Evolutionary conservation across 2,329 filamentous ascomycete species (phyloP).

Genomic region (Fusarium equiseti): DNA sequence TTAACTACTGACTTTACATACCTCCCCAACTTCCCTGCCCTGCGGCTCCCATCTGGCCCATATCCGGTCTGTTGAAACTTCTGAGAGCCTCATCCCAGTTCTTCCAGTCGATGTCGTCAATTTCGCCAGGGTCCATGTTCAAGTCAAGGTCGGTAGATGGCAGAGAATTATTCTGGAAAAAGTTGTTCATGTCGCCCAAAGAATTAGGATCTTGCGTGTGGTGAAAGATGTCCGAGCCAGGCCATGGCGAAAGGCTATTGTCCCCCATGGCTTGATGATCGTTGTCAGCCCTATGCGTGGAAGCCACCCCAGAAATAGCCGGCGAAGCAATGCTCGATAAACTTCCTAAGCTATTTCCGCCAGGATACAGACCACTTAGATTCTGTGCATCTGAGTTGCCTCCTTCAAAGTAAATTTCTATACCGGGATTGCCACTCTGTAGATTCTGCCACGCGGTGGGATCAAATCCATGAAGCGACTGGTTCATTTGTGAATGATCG

Average conservation of each 20-base stretch:
- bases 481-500: neutral
- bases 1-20: conserved; percentile 11
- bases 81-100: conserved; percentile 37
- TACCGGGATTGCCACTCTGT: conserved; percentile 15
- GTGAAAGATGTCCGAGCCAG: conserved; percentile 17
- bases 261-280: neutral
- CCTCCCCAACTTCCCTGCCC: conserved; percentile 36
- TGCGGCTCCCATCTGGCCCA: conserved; percentile 4
- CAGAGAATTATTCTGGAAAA: conserved; percentile 10
- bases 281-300: conserved; percentile 6
- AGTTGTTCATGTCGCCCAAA: conserved; percentile 8
- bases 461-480: neutral
- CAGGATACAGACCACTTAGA: conserved; percentile 8
- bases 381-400: conserved; percentile 8
- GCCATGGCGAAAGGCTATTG: conserved; percentile 23
- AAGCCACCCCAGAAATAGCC: conserved; percentile 24
- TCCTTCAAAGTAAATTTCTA: conserved; percentile 28
- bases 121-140: conserved; percentile 30
- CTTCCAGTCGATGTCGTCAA: conserved; percentile 40
- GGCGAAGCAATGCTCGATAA: conserved; percentile 34
- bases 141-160: conserved; percentile 17
- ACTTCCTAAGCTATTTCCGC: conserved; percentile 23
- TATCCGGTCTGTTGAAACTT: conserved; percentile 4
- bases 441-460: conserved; percentile 20
- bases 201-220: neutral